Evolutionary conservation across 2,329 filamentous ascomycete species (phyloP), one percentile per base, ranked within the genome.

Genomic region (Fonsecaea multimorphosa): DNA sequence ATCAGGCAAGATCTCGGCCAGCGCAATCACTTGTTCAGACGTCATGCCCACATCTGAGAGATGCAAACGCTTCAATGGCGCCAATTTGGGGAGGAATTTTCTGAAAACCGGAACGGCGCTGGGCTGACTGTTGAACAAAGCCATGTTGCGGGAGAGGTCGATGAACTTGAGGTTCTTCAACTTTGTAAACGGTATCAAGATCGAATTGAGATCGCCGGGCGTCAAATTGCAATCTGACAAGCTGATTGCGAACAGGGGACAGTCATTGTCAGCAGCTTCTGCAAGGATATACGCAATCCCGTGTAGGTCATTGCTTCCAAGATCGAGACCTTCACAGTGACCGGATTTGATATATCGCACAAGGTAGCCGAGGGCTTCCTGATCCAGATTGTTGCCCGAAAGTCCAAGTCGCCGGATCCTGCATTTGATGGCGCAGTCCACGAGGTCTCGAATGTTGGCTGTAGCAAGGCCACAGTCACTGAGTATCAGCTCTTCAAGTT

Each of bases 1-100:
- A 76, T 99, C 95, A 0, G 95, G 93, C 6, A 98, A 80, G 36
- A 98, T 88, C 76, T 99, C 95, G 2, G 93, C 91, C 14, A 98
- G 82, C 6, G 92, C 91, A 75, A 98, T 98, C 7, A 90, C 91
- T 78, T 98, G 93, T 73, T 95, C 92, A 0, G 94, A 85, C 1
- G 87, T 90, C 81, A 99, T 86, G 46, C 89, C 88, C 24, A 96
- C 92, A 78, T 97, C 91, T 22, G 88, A 86, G 3, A 99, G 84
- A 76, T 98, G 93, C 65, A 99, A 87, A 16, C 95, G 87, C 76
- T 93, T 96, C 32, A 99, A 78, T 3, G 84, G 82, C 32, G 85
- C 81, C 80, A 98, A 85, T 76, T 92, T 89, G 2, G 94, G 93
- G 63, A 98, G 82, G 75, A 94, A 95, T 79, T 91, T 91, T 72